Conservation (phyloP, 1,284 basidiomycete species). For the Pyrrhoderma noxium region DNA sequence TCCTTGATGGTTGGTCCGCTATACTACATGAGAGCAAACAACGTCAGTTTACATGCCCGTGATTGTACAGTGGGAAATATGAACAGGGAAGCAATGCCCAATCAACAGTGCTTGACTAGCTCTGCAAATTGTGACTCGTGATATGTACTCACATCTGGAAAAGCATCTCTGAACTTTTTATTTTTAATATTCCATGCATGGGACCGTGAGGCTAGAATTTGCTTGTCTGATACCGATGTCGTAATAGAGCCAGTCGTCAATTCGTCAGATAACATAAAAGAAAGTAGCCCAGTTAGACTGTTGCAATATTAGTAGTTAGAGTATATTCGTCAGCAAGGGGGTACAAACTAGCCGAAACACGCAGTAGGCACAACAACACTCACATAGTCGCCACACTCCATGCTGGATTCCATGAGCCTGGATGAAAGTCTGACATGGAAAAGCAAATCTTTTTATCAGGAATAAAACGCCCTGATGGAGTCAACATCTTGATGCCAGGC, state of each 20-base stretch:
- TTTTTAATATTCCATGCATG: conserved; percentile 82
- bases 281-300: conserved; percentile 89
- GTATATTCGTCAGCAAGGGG: neutral
- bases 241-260: conserved; percentile 92
- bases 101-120: conserved; percentile 15
- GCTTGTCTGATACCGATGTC: conserved; percentile 75
- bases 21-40: conserved; percentile 40
- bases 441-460: conserved; percentile 94
- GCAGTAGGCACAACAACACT: conserved; percentile 27
- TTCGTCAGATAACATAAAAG: conserved; percentile 95
- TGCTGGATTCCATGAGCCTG: conserved; percentile 86
- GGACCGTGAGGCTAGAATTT: conserved; percentile 67
- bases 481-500: conserved; percentile 97
- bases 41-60: conserved; percentile 1
- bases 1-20: conserved; percentile 59
- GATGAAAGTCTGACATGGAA: conserved; percentile 93
- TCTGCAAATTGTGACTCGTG: too few species aligned
- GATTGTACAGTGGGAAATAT: neutral
- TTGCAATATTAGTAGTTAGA: conserved; percentile 5
- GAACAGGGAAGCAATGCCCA: conserved; percentile 4
- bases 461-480: conserved; percentile 89
- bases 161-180: conserved; percentile 77
- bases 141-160: conserved; percentile 62
- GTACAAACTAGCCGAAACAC: neutral
- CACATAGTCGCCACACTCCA: conserved; percentile 92